These are phyloP conservation scores for Fragaria ananassa DNA, from an alignment of 306 rosid species.

Conservation along the genomic window DNA sequence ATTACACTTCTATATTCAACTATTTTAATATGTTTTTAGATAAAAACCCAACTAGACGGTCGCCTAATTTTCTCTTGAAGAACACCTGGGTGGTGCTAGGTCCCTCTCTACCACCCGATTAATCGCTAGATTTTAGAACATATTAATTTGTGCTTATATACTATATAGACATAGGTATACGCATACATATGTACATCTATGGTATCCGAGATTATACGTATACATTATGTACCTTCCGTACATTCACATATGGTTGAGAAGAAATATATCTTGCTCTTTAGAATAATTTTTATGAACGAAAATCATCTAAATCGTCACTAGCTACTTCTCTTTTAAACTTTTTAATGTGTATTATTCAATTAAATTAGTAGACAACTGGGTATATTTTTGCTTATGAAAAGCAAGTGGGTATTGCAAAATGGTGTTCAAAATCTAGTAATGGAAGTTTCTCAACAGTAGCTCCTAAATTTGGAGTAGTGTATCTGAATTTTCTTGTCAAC, in stretches of 20 bases:
- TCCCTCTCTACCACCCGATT: no score
- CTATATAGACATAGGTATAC: no score
- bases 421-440: not conserved
- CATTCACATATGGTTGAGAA: not conserved
- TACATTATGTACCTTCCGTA: not conserved
- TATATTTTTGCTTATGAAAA: not conserved
- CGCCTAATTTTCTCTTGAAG: no score
- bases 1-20: no score
- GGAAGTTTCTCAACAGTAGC: slow-evolving; percentile 1
- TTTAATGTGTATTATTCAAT: not conserved
- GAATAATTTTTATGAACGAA: not conserved
- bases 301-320: not conserved
- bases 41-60: no score
- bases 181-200: not conserved
- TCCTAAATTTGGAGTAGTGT: slow-evolving; percentile 16
- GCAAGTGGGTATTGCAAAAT: not conserved
- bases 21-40: no score
- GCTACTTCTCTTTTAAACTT: not conserved
- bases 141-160: no score
- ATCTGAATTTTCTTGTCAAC: slow-evolving; percentile 16
- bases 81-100: no score
- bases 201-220: not conserved
- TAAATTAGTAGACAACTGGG: slow-evolving; percentile 10
- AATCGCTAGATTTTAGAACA: no score
- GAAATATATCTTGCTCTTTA: not conserved